Evolutionary conservation across 768 basidiomycete species (phyloP), one percentile per base, ranked within the genome.

Genomic region (Agrocybe chaxingu): DNA sequence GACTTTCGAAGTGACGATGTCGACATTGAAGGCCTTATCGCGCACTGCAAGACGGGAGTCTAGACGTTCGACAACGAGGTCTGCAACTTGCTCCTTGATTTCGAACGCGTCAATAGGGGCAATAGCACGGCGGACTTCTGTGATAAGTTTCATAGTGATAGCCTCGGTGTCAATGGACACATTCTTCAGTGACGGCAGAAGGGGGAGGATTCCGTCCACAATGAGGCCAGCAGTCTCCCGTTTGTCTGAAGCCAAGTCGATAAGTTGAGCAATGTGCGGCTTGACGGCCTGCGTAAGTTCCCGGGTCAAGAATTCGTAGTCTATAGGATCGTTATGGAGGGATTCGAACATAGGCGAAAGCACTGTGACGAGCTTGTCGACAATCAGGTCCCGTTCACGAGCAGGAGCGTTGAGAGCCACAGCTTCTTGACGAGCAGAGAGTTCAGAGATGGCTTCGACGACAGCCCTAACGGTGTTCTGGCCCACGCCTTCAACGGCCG

Each of bases 21-120:
- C 86, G 12, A 82, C 68, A 57, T 80, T 87, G 58, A 87, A 78
- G 5, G 78, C 65, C 60, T 85, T 83, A 65, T 92, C 90, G 7
- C 90, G 78, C 24, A 89, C 84, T 34, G 88, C 79, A 42, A 93
- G 75, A 13, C 89, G 81, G 8, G 90, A 86, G 58, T 92, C 87
- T 8, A 93, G 74, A 24, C 91, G 81, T 62, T 91, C 91, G 7
- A 93, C 87, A 1, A 93, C 91, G 29, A 92, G 79, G 62, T 92
- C 91, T 2, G 91, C 87, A 0, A 93, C 89, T 60, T 90, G 88
- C 60, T 92, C 91, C 71, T 90, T 91, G 63, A 93, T 88, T 64
- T 88, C 87, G 57, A 91, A 88, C 0, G 88, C 81, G 59, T 93
- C 91, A 18, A 92, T 79, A 0, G 86, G 87, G 0, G 82, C 84